phyloP scores from a whole-genome alignment of 495 filamentous ascomycete species.

The Elaphomyces granulatus region DNA sequence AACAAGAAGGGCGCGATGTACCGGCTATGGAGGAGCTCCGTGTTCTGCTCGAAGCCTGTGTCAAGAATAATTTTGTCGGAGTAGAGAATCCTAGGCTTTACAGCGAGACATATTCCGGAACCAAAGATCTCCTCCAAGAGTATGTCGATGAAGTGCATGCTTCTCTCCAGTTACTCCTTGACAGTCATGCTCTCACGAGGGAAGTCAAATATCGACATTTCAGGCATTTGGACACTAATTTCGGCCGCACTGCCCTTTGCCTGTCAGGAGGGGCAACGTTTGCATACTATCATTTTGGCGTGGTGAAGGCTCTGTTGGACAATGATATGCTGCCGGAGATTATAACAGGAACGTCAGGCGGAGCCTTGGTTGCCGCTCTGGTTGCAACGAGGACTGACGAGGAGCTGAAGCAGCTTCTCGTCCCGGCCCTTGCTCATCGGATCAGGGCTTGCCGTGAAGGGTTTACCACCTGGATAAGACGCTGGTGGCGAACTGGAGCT shows the following conservation, averaged over 20 bases:
- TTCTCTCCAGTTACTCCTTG: conserved; percentile 51
- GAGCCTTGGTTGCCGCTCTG: conserved; percentile 79
- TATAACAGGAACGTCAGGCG: conserved; percentile 90
- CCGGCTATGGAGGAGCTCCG: conserved; percentile 57
- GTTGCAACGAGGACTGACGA: conserved; percentile 83
- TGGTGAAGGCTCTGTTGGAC: conserved; percentile 81
- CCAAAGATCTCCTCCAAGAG: conserved; percentile 78
- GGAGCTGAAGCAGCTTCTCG: conserved; percentile 69
- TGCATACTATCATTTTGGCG: conserved; percentile 93
- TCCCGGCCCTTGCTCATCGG: conserved; percentile 68
- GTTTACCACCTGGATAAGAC: conserved; percentile 56
- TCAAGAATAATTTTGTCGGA: conserved; percentile 94
- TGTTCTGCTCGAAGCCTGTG: conserved; percentile 66
- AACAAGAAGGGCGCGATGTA: conserved; percentile 17
- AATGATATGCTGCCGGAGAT: conserved; percentile 77
- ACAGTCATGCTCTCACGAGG: conserved; percentile 46
- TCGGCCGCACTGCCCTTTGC: conserved; percentile 82
- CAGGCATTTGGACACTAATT: conserved; percentile 80
- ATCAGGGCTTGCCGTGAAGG: conserved; percentile 77
- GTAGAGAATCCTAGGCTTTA: conserved; percentile 91
- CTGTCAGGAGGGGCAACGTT: conserved; percentile 90
- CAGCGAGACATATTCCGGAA: conserved; percentile 91
- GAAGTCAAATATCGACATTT: conserved; percentile 73
- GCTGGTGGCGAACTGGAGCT: conserved; percentile 88
- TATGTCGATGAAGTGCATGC: conserved; percentile 62